Percentiles rank a stretch among this genome's conserved stretches.
Evolutionary conservation across 805 yeast genomes (phyloP).

Genomic region (Suhomyces emberorum): DNA sequence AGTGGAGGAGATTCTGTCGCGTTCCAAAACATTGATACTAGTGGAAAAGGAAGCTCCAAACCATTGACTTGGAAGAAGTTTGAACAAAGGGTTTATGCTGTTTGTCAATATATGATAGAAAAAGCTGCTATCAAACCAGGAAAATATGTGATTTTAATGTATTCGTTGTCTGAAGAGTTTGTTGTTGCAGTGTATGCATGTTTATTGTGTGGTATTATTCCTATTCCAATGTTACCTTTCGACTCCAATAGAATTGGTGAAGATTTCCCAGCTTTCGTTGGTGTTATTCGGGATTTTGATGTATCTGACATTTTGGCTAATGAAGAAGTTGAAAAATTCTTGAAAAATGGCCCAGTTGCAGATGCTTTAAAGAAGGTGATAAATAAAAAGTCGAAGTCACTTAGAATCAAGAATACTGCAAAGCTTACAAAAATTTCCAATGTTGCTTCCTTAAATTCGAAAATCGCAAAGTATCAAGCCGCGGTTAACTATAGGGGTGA

Average conservation of each 20-base stretch:
- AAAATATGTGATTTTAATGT: conserved; percentile 73
- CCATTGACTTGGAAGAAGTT: conserved; percentile 72
- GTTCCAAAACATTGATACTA: conserved; percentile 44
- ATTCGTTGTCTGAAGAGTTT: conserved; percentile 83
- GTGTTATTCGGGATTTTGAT: conserved; percentile 66
- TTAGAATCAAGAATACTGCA: conserved; percentile 63
- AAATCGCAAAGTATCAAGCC: conserved; percentile 42
- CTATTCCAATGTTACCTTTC: conserved; percentile 72
- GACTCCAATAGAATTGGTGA: conserved; percentile 66
- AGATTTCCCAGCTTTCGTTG: conserved; percentile 65
- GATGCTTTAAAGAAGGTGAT: conserved; percentile 52
- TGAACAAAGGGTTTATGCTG: conserved; percentile 72
- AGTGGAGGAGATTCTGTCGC: conserved; percentile 80
- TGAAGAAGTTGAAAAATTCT: conserved; percentile 63
- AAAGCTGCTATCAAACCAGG: conserved; percentile 66
- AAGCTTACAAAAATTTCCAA: conserved; percentile 48
- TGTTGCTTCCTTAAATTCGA: conserved; percentile 40
- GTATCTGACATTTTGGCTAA: conserved; percentile 74
- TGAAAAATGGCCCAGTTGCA: conserved; percentile 66
- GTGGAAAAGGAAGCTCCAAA: conserved; percentile 33
- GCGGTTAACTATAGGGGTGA: conserved; percentile 37
- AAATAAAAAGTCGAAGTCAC: conserved; percentile 31
- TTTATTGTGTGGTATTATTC: conserved; percentile 71
- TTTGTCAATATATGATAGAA: conserved; percentile 64
- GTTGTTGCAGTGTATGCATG: conserved; percentile 84